Evolutionary conservation across 495 filamentous ascomycete genomes (phyloP).

Genomic region (Penicillium salamii): DNA sequence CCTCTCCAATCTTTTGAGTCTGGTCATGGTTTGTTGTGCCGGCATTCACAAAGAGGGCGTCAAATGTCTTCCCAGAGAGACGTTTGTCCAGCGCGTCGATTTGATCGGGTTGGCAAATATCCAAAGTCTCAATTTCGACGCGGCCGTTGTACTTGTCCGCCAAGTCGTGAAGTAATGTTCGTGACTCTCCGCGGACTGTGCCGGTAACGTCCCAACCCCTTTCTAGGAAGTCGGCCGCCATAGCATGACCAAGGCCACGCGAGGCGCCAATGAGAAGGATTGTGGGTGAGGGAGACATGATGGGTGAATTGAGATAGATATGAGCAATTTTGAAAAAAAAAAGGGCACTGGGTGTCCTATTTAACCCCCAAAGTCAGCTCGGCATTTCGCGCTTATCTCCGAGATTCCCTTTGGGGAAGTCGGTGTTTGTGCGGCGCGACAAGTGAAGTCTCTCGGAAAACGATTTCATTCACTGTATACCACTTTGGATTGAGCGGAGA

Average conservation of each 20-base stretch:
- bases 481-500: too few relatives aligned
- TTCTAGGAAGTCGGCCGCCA: not conserved
- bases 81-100: not conserved
- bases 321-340: too few relatives aligned
- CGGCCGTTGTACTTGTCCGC: not conserved
- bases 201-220: not conserved
- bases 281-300: not conserved
- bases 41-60: not conserved
- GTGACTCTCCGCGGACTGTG: not conserved
- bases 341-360: too few relatives aligned
- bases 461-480: too few relatives aligned
- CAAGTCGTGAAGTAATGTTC: not conserved
- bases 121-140: not conserved
- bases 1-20: not conserved
- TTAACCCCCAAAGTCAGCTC: too few relatives aligned
- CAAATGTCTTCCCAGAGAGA: not conserved
- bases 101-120: constrained; percentile 2
- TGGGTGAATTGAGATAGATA: too few relatives aligned
- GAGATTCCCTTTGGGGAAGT: too few relatives aligned
- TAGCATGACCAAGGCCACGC: not conserved
- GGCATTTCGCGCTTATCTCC: too few relatives aligned
- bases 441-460: too few relatives aligned
- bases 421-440: too few relatives aligned
- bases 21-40: not conserved
- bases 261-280: not conserved